Conservation (phyloP, 129 eudicot species). For the Oenanthe sinensis region DNA sequence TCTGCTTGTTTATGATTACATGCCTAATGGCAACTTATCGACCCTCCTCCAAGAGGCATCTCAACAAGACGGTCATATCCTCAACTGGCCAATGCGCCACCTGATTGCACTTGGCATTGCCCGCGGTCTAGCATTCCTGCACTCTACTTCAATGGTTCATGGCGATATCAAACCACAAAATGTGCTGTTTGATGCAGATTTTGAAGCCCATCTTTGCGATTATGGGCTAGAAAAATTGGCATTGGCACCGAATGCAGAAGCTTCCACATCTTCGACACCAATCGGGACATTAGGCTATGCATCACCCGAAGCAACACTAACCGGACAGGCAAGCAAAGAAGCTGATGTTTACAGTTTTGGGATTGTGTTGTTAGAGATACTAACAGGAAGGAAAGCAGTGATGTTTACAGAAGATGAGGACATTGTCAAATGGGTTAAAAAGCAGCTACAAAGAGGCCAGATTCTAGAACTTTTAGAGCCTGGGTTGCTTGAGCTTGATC, state of each 20-base stretch:
- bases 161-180: conserved; percentile 85
- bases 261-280: conserved; percentile 57
- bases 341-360: conserved; percentile 76
- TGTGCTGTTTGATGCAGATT: conserved; percentile 77
- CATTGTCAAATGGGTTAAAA: conserved; percentile 89
- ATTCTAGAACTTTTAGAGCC: conserved; percentile 63
- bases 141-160: conserved; percentile 50
- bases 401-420: conserved; percentile 73
- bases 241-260: conserved; percentile 32
- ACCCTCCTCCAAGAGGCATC: conserved; percentile 83
- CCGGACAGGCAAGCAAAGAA: conserved; percentile 54
- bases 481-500: conserved; percentile 77
- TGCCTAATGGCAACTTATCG: conserved; percentile 82
- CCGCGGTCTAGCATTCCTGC: conserved; percentile 69
- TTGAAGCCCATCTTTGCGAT: conserved; percentile 80
- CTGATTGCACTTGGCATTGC: conserved; percentile 76
- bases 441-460: conserved; percentile 66
- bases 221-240: conserved; percentile 58
- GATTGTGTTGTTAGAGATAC: conserved; percentile 59
- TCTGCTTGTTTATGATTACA: conserved; percentile 74
- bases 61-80: conserved; percentile 81
- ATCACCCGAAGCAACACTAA: conserved; percentile 54
- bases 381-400: conserved; percentile 66
- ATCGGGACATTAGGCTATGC: conserved; percentile 72
- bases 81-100: conserved; percentile 96